Percentiles rank a stretch among this genome's conserved stretches.
Conservation (phyloP, 2,329 filamentous ascomycete species). For the Diaporthe sp. region DNA sequence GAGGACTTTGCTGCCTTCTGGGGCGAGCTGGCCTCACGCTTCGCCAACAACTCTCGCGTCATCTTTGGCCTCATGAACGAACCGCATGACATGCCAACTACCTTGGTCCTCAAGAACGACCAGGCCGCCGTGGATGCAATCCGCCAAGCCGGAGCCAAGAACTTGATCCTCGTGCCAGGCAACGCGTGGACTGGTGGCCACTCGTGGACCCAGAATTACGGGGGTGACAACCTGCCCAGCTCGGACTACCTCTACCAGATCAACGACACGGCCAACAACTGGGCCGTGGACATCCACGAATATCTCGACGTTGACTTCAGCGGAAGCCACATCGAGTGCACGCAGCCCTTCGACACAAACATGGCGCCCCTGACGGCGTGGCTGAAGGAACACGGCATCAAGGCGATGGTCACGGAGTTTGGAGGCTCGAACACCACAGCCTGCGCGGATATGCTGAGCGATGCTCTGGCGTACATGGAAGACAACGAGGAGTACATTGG, state of each 20-base stretch:
- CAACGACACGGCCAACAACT: constrained; percentile 60
- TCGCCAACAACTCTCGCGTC: constrained; percentile 59
- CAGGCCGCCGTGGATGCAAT: constrained; percentile 62
- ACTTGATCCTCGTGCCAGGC: constrained; percentile 62
- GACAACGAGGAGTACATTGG: constrained; percentile 62
- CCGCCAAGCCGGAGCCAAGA: constrained; percentile 55
- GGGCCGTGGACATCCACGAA: constrained; percentile 64
- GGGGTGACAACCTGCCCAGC: constrained; percentile 51
- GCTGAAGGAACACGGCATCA: constrained; percentile 58
- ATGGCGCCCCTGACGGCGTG: constrained; percentile 58
- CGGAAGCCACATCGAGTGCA: constrained; percentile 56
- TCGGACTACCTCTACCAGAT: constrained; percentile 56
- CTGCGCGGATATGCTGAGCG: constrained; percentile 54
- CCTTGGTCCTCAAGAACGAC: constrained; percentile 59
- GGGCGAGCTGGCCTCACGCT: constrained; percentile 60
- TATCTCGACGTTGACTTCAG: constrained; percentile 64
- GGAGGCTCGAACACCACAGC: constrained; percentile 59
- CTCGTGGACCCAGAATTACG: constrained; percentile 55
- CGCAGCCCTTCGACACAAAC: constrained; percentile 53
- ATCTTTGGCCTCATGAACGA: constrained; percentile 66
- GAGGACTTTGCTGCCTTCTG: constrained; percentile 62
- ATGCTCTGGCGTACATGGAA: constrained; percentile 60
- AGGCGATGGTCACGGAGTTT: constrained; percentile 64
- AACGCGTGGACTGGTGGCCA: constrained; percentile 64
- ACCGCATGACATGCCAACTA: constrained; percentile 63